These are phyloP conservation scores for Immersiella caudata DNA, from an alignment of 495 filamentous ascomycete genomes.

Conservation along the genomic window DNA sequence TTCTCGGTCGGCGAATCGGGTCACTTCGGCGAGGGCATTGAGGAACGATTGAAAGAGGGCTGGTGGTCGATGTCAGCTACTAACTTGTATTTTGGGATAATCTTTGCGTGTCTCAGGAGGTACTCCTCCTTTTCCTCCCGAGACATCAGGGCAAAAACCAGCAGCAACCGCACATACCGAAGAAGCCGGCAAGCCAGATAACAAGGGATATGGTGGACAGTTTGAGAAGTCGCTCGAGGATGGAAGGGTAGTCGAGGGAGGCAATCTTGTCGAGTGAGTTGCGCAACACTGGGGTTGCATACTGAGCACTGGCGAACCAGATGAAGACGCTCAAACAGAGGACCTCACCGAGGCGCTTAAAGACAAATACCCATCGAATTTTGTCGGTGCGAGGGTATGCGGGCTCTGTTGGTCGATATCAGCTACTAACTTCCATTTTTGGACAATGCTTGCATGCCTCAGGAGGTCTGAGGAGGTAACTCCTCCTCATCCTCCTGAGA, in stretches of 20 bases:
- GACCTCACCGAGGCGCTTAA: constrained; percentile 78
- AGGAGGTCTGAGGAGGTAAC: too few relatives aligned
- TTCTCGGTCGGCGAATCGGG: constrained; percentile 85
- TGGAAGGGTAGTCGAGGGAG: constrained; percentile 75
- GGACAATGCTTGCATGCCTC: too few relatives aligned
- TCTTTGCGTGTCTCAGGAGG: too few relatives aligned
- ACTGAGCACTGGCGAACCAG: constrained; percentile 91
- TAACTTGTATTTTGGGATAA: too few relatives aligned
- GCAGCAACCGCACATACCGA: too few relatives aligned
- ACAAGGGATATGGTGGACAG: constrained; percentile 89
- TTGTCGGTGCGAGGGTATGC: constrained; percentile 81
- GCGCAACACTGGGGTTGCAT: constrained; percentile 82
- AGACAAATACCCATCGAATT: constrained; percentile 84
- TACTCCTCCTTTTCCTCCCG: too few relatives aligned
- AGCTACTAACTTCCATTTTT: too few relatives aligned
- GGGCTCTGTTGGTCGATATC: too few relatives aligned
- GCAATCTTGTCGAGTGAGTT: constrained; percentile 88
- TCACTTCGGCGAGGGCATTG: constrained; percentile 89
- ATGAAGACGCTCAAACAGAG: constrained; percentile 78
- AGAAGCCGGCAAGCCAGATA: constrained; percentile 97
- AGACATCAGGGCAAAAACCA: too few relatives aligned
- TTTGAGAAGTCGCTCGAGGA: constrained; percentile 89
- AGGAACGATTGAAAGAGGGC: constrained; percentile 86
- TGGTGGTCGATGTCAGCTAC: too few relatives aligned
- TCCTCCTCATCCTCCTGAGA: too few relatives aligned